Conservation (phyloP, 495 filamentous ascomycete genomes). For the Xylaria telfairii region DNA sequence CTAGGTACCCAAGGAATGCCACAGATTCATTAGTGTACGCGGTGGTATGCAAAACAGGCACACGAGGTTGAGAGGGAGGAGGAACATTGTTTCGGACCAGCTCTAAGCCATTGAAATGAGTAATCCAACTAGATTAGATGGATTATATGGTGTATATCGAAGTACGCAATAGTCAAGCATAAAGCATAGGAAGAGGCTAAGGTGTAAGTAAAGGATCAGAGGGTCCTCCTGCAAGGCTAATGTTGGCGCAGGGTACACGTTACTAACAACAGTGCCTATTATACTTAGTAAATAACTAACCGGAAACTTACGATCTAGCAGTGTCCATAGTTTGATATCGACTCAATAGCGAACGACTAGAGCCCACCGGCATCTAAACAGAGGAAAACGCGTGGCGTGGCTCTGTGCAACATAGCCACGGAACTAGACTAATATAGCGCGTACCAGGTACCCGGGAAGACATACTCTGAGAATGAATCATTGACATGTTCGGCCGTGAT, state of each 20-base stretch:
- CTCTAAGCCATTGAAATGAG: background rate
- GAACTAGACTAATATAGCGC: slow-evolving; percentile 1
- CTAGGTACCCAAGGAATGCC: no score
- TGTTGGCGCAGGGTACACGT: background rate
- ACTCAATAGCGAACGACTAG: background rate
- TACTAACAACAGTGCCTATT: background rate
- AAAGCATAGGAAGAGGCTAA: slow-evolving; percentile 20
- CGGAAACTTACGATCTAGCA: background rate
- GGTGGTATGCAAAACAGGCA: background rate
- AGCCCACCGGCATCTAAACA: background rate
- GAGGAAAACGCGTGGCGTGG: slow-evolving; percentile 1
- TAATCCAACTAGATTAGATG: background rate
- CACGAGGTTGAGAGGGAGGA: background rate
- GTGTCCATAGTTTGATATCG: background rate
- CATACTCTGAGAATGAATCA: slow-evolving; percentile 15
- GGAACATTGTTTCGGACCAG: background rate
- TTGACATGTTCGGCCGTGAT: background rate
- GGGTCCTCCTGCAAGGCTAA: slow-evolving; percentile 23
- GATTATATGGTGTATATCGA: background rate
- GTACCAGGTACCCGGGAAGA: slow-evolving; percentile 4
- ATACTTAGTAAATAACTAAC: no score
- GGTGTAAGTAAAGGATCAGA: slow-evolving; percentile 14
- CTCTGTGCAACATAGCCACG: slow-evolving; percentile 19
- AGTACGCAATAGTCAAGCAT: background rate
- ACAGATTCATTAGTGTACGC: background rate